Base-by-base conservation (phyloP, 2,329 filamentous ascomycete genomes). In the Claviceps maximensis region DNA sequence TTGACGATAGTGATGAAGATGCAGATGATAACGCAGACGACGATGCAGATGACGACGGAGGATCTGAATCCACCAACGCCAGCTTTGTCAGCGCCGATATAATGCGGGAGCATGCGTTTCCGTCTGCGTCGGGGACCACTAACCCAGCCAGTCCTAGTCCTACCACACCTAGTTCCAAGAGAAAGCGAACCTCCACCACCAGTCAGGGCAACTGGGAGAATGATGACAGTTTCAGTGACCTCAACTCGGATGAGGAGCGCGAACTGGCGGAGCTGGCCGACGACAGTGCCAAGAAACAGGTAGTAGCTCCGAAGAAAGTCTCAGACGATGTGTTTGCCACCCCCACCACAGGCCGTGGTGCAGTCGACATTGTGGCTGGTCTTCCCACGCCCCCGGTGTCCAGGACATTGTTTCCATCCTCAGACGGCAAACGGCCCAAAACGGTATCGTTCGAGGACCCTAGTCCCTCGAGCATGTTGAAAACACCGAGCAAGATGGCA, bases 241-340 rank as follows among this genome's bases (percentile, higher is more conserved):
- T 70, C 4, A 65, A 62, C 17, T 67, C 70, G 8, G 69, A 73
- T n/a, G 68, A 68, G 44, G 71, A 71, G 55, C 59, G 62, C 27
- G 58, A 71, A 54, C 61, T 74, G 54, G 63, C 59, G 21, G 59
- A 56, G n/a, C 60, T 69, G 21, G 60, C 67, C 4, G 70, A 73
- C 49, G 58, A 60, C 41, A 71, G 65, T 54, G 64, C 61, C 13
- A 62, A 63, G 42, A 65, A 60, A 52, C n/a, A n/a, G n/a, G n/a
- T n/a, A n/a, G 52, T 53, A n/a, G 36, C 47, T 19, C 52, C 52
- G 56, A 46, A 42, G 25, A 47, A 21, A 42, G 44, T 45, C 40
- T 44, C 56, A 19, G 23, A 40, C 21, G 50, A 54, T 27, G 47
- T 47, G n/a, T 58, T 61, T 50, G 55, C 54, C 8, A 69, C 69